Evolutionary conservation across 371 early-diverging fungal genomes (phyloP), one percentile per base, ranked within the genome.

Genomic region (Mucor mucedo): DNA sequence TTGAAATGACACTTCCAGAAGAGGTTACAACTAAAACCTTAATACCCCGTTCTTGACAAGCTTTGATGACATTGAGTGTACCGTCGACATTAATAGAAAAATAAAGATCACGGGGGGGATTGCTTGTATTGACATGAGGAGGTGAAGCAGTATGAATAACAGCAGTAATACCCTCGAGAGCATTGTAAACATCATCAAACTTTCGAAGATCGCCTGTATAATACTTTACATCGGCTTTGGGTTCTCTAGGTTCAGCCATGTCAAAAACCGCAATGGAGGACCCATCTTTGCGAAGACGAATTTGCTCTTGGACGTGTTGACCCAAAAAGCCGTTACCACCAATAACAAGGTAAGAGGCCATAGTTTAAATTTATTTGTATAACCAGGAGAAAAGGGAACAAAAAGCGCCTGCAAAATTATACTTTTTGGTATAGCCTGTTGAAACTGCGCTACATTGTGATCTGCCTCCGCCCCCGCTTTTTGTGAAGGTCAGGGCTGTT

Each of bases 91-190:
- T 96, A 68, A 96, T 95, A 28, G 83, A 84, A 49, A 86, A 85
- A 41, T 86, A 79, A 40, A 84, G 85, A 72, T 88, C 89, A 69
- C 89, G 88, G 40, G 91, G 85, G 4, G 97, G 95, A 32, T 94
- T 93, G 11, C 95, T 94, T 0, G 94, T 91, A 75, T 95, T 94
- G 75, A 96, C 80, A 73, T 89, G 90, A 52, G 91, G 85, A 9
- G 97, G 96, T 4, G 95, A 95, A 3, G 97, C 98, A 0, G 95
- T 93, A 79, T 97, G 96, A 73, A 96, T 90, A 39, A 95, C 95
- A 55, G 87, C 85, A 6, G 87, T 84, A 45, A 88, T 87, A 33
- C 86, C 84, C 39, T 76, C 79, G 5, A 91, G 71, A 0, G 95
- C 93, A 5, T 62, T 57, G 30, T 68, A 79, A n/a, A 96, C 85